These are phyloP conservation scores for Lachancea lanzarotensis DNA, from an alignment of 805 yeast species.

Conservation along the genomic window DNA sequence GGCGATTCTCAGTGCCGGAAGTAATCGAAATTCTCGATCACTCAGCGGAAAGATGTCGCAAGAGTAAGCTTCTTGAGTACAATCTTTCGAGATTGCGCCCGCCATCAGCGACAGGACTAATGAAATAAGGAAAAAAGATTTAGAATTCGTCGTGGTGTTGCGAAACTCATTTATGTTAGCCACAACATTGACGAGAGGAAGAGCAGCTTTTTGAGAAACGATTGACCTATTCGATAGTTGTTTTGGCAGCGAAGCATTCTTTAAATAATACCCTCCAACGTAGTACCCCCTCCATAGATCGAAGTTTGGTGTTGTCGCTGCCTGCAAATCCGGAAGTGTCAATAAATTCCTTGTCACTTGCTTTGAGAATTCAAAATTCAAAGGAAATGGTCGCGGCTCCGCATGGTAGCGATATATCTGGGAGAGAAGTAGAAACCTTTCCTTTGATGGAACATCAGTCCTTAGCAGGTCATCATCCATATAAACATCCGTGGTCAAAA, in stretches of 20 bases:
- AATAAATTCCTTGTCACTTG: slow-evolving; percentile 8
- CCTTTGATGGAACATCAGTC: slow-evolving; percentile 1
- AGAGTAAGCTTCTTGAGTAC: too few relatives aligned
- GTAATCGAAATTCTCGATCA: neutral
- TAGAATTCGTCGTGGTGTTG: neutral
- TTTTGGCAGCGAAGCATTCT: slow-evolving; percentile 2
- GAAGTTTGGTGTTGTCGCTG: slow-evolving; percentile 13
- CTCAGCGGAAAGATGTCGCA: neutral
- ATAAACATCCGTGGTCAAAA: slow-evolving; percentile 10
- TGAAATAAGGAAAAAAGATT: neutral
- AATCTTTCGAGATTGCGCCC: neutral
- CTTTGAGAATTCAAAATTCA: slow-evolving; percentile 5
- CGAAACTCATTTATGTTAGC: neutral
- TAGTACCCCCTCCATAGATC: slow-evolving; percentile 15
- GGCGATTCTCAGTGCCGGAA: neutral
- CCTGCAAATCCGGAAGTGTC: slow-evolving; percentile 2
- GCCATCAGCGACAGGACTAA: neutral
- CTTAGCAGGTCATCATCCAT: slow-evolving; percentile 12
- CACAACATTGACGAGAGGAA: neutral
- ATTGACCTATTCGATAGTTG: neutral
- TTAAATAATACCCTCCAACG: slow-evolving; percentile 8
- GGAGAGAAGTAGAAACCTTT: slow-evolving; percentile 15
- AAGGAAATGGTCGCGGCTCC: slow-evolving; percentile 6
- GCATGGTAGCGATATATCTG: slow-evolving; percentile 12
- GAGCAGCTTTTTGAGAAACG: neutral